A percentile compares a stretch with the other conserved stretches of the same genome.
Evolutionary conservation across 805 yeast genomes (phyloP).

Genomic region (Ogataea thermomethanolica): DNA sequence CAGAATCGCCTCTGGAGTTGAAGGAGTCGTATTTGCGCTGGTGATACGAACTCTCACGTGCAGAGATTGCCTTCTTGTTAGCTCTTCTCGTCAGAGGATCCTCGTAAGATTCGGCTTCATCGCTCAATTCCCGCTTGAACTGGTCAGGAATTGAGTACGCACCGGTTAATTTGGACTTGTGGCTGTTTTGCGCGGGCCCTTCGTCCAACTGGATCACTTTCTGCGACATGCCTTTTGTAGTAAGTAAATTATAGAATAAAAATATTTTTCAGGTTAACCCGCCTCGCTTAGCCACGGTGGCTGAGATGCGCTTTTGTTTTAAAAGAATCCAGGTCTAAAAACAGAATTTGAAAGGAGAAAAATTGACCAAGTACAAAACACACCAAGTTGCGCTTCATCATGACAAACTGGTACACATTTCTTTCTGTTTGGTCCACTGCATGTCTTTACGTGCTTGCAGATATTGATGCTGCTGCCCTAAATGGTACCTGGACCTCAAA

Average conservation of each 20-base stretch:
- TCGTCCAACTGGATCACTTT: constrained; percentile 7
- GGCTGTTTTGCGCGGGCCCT: background rate
- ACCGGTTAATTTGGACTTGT: constrained; percentile 13
- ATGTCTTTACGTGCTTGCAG: constrained; percentile 1
- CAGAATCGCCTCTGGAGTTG: constrained; percentile 9
- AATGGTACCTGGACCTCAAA: constrained; percentile 96
- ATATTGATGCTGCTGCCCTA: constrained; percentile 27
- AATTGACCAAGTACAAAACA: constrained; percentile 1
- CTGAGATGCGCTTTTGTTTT: constrained; percentile 4
- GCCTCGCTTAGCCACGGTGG: constrained; percentile 9
- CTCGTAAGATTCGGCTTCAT: constrained; percentile 21
- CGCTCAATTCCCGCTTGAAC: constrained; percentile 19
- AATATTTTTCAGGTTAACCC: background rate
- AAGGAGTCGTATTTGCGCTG: constrained; percentile 30
- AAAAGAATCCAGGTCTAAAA: background rate
- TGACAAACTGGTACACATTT: constrained; percentile 5
- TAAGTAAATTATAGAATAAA: background rate
- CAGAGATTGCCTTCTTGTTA: constrained; percentile 27
- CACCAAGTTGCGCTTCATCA: background rate
- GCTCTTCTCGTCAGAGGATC: constrained; percentile 26
- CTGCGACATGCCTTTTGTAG: constrained; percentile 2
- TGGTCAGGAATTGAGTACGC: constrained; percentile 24
- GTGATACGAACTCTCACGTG: constrained; percentile 48
- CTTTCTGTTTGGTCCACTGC: constrained; percentile 1
- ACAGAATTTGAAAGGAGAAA: constrained; percentile 9